These are phyloP conservation scores for Trichoderma gamsii DNA, from an alignment of 495 filamentous ascomycete genomes.

Conservation along the genomic window DNA sequence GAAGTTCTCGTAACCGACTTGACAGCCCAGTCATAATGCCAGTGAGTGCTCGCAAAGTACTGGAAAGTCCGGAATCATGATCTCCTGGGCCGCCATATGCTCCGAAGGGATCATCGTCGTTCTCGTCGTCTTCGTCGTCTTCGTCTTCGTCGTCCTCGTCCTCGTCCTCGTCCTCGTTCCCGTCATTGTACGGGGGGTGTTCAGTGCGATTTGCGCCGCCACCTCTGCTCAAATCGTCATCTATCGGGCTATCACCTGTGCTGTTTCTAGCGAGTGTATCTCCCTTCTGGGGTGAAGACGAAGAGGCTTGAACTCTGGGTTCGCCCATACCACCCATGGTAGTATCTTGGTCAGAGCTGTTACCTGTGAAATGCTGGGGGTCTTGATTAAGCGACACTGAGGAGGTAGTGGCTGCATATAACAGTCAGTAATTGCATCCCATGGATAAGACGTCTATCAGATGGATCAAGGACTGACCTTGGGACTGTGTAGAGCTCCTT, in stretches of 20 bases:
- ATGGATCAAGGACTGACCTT: slow-evolving; percentile 16
- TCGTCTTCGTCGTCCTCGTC: slow-evolving; percentile 45
- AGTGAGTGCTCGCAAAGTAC: slow-evolving; percentile 74
- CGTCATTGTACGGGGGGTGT: slow-evolving; percentile 40
- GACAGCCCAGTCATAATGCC: slow-evolving; percentile 87
- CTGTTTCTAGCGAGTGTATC: not conserved
- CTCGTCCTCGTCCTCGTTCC: slow-evolving; percentile 42
- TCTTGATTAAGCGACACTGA: slow-evolving; percentile 7
- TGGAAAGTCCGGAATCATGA: slow-evolving; percentile 61
- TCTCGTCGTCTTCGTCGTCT: slow-evolving; percentile 40
- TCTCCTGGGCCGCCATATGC: slow-evolving; percentile 62
- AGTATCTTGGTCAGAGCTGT: slow-evolving; percentile 39
- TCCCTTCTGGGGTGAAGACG: not conserved
- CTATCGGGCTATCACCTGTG: not conserved
- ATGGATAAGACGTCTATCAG: slow-evolving; percentile 16
- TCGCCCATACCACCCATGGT: slow-evolving; percentile 56
- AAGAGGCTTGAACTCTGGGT: not conserved
- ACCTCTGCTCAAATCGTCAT: not conserved
- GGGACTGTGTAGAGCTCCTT: slow-evolving; percentile 31
- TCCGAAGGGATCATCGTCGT: slow-evolving; percentile 67
- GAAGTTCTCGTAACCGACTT: slow-evolving; percentile 71
- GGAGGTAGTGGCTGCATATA: slow-evolving; percentile 20
- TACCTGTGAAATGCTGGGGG: not conserved
- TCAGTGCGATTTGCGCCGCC: slow-evolving; percentile 48
- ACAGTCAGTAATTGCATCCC: slow-evolving; percentile 13